Conservation (phyloP, 2,329 filamentous ascomycete species). For the Fusarium anthophilum region DNA sequence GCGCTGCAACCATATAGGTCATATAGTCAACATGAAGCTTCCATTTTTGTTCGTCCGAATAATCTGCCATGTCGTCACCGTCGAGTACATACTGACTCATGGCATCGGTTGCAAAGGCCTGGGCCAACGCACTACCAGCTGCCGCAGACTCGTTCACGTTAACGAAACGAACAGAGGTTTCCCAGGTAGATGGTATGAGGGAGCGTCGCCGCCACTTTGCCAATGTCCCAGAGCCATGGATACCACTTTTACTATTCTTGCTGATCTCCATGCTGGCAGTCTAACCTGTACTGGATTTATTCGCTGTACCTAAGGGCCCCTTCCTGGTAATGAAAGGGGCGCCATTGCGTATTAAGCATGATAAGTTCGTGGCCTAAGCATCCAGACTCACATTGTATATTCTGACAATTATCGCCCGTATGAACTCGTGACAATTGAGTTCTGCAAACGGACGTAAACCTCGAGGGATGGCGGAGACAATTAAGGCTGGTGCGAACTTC, state of each 20-base stretch:
- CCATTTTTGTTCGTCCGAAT: conserved; percentile 75
- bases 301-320: conserved; percentile 36
- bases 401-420: conserved; percentile 65
- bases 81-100: conserved; percentile 80
- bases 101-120: conserved; percentile 80
- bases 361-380: conserved; percentile 10
- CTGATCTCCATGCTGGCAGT: conserved; percentile 56
- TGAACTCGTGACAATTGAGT: conserved; percentile 63
- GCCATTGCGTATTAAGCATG: conserved; percentile 37
- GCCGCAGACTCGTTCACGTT: conserved; percentile 74
- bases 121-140: conserved; percentile 76
- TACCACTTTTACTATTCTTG: conserved; percentile 33
- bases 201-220: conserved; percentile 51
- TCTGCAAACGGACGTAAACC: conserved; percentile 67
- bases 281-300: conserved; percentile 36
- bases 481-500: conserved; percentile 65
- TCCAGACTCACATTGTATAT: conserved; percentile 57
- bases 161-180: conserved; percentile 69
- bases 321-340: conserved; percentile 28
- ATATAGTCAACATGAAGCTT: conserved; percentile 80
- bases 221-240: conserved; percentile 28
- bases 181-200: conserved; percentile 63
- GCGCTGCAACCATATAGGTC: conserved; percentile 79
- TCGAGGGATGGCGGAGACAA: conserved; percentile 64
- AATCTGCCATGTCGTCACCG: conserved; percentile 71